These are phyloP conservation scores for Myriosclerotinia curreyana DNA, from an alignment of 2,329 filamentous ascomycete species.

Conservation along the genomic window DNA sequence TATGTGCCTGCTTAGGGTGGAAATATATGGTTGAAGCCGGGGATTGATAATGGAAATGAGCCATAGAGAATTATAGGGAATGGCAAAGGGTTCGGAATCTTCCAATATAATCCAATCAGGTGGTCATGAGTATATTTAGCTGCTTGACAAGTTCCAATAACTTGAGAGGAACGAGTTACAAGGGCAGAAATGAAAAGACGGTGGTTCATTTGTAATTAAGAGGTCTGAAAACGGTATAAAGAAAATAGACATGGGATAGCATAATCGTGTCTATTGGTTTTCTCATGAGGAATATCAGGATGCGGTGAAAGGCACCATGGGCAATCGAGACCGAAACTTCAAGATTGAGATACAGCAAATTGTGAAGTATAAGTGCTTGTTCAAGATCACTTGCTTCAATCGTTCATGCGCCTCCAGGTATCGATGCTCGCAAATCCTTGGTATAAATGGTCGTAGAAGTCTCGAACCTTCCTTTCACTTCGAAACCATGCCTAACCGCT, in stretches of 20 bases:
- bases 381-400: constrained; percentile 14
- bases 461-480: constrained; percentile 8
- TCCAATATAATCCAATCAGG: background rate
- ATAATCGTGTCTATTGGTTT: constrained; percentile 13
- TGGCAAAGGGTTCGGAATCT: background rate
- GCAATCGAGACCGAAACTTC: constrained; percentile 7
- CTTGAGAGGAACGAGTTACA: background rate
- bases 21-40: no score
- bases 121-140: background rate
- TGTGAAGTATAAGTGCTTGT: constrained; percentile 9
- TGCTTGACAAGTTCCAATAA: background rate
- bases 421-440: constrained; percentile 9
- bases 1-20: background rate
- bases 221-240: background rate
- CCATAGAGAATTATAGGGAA: background rate
- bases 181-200: background rate
- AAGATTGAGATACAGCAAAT: constrained; percentile 10
- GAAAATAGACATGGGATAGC: background rate
- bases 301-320: background rate
- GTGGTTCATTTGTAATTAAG: background rate
- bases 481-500: background rate
- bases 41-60: no score
- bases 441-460: constrained; percentile 3
- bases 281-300: background rate
- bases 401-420: background rate